Evolutionary conservation across 2,329 filamentous ascomycete species (phyloP), one percentile per base, ranked within the genome.

Genomic region (Dactylonectria estremocensis): DNA sequence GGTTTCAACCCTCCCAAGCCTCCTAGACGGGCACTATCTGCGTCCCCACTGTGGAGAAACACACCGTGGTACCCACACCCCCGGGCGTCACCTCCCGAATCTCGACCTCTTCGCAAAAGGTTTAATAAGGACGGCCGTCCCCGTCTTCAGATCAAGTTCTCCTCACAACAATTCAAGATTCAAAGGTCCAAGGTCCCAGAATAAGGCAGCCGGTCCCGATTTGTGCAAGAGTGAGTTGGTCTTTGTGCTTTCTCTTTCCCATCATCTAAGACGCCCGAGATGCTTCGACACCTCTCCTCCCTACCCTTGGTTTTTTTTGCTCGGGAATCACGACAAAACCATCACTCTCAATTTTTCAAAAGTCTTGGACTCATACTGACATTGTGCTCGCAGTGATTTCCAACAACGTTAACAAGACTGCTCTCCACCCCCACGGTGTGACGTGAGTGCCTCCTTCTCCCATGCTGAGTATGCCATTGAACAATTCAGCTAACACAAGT

Each of bases 371-470:
- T 58, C 45, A 62, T 69, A 63, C 73, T 76, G 61, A 76, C 66
- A 61, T 20, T 60, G 31, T 53, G 35, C 33, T 33, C 10, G 20
- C 72, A 88, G 86, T 90, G 87, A 82, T 87, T 81, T 77, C 81
- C 78, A 87, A 82, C 77, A 88, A 85, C 80, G 89, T 98, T 79
- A 97, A 98, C 90, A 95, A 95, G 87, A 98, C 95, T 78, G 90
- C 90, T 78, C 92, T 97, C 76, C 95, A 97, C 89, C 95, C 95
- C 71, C 87, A 90, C 82, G 95, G 95, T 91, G 92, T 98, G 75
- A 88, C 93, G 94, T 97, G 89, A 83, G 94, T 92, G 13, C 50
- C 61, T 58, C 55, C 37, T 64, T 50, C 58, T 68, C 60, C 74
- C 63, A 50, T 62, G 59, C 37, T 66, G 58, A 7, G 24, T 7